Base-by-base conservation (phyloP, 192 early-diverging fungal genomes). In the Chytriomyces sp. region DNA sequence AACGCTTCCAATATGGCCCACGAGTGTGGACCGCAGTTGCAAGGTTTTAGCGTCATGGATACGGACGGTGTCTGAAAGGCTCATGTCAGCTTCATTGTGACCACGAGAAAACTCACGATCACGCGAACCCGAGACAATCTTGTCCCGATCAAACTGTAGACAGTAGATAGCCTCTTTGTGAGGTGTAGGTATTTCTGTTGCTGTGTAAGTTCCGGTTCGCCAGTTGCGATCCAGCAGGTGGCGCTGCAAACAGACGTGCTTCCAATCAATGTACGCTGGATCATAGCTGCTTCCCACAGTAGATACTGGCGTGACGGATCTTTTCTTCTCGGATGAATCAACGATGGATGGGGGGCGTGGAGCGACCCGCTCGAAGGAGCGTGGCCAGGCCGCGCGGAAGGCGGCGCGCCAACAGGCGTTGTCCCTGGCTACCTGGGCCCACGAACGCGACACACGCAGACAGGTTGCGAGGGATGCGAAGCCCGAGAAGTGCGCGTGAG, bases 151-250 rank as follows among this genome's bases (percentile, higher is more conserved):
- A 75, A 94, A 91, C 7, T 91, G 89, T 36, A 98, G 65, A 67
- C 92, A 92, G 73, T 98, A 98, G 3, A 97, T 89, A 38, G 92
- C 89, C 53, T 96, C 96, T 0, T 82, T 69, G 67, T 98, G 96
- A 6, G 91, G 90, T 12, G 6, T 44, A 19, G 74, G 41, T 33
- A 93, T 82, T 36, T 89, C 82, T 17, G 78, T 80, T 10, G 84
- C 76, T 2, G 75, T 79, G 62, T 86, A 93, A 17, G 77, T 74
- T 5, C 91, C 91, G 4, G 69, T 30, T 19, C 63, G 80, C 95
- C 95, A 98, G 75, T 96, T 91, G 14, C 61, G 61, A 58, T 92
- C 86, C 39, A 97, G 74, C 28, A 72, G 17, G 28, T 73, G 64
- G 37, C 93, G 82, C 60, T 94, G 86, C 4, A 79, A 70, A 71